Percentiles rank a stretch among this genome's conserved stretches.
phyloP scores from a whole-genome alignment of 352 stramenopile species.

The Stephanocyclus meneghinianus region DNA sequence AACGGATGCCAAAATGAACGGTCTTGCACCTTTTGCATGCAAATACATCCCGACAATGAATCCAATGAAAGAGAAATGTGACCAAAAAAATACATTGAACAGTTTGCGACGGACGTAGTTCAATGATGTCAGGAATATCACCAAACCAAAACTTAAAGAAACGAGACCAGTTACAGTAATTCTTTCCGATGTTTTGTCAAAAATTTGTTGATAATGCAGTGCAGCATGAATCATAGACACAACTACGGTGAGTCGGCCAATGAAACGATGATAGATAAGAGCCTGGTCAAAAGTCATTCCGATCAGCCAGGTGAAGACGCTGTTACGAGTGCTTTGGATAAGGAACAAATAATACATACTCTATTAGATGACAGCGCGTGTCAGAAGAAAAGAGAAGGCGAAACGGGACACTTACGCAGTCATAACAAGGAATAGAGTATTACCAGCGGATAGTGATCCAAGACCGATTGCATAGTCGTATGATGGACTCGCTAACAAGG shows the following conservation, averaged over 20 bases:
- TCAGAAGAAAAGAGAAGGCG: not conserved
- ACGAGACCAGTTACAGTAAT: conserved; percentile 27
- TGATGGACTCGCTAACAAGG: conserved; percentile 26
- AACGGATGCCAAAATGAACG: conserved; percentile 32
- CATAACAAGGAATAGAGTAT: conserved; percentile 35
- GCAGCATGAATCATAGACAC: conserved; percentile 29
- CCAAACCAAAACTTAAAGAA: conserved; percentile 25
- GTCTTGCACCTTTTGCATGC: conserved; percentile 29
- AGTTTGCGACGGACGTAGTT: conserved; percentile 36
- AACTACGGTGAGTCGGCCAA: conserved; percentile 30
- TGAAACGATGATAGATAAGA: conserved; percentile 43
- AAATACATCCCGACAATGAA: conserved; percentile 35
- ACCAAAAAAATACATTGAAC: conserved; percentile 53
- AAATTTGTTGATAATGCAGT: conserved; percentile 29
- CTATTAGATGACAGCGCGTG: not conserved
- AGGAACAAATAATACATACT: not conserved
- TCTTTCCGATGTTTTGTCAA: conserved; percentile 23
- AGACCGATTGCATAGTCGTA: conserved; percentile 33
- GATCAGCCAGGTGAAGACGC: conserved; percentile 16
- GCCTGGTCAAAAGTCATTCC: conserved; percentile 40
- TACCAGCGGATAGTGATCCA: conserved; percentile 36
- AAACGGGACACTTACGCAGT: conserved; percentile 12
- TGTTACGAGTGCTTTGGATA: conserved; percentile 1
- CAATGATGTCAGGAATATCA: conserved; percentile 36
- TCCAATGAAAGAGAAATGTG: conserved; percentile 34